These are phyloP conservation scores for Hanseniaspora occidentalis DNA, from an alignment of 805 yeast genomes.

Conservation along the genomic window DNA sequence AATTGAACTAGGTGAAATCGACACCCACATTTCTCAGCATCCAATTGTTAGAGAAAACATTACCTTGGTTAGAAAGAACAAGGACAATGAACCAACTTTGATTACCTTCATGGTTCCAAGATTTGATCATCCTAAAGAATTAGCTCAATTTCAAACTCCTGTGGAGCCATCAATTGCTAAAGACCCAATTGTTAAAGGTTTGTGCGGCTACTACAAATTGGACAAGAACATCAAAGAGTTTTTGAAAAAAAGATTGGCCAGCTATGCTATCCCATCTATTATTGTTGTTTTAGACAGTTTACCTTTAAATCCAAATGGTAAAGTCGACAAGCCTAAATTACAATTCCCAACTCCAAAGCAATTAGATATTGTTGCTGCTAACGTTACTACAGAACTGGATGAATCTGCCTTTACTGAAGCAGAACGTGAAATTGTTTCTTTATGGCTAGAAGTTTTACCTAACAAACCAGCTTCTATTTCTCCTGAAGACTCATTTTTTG, in stretches of 20 bases:
- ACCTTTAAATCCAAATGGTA: constrained; percentile 96
- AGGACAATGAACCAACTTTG: constrained; percentile 83
- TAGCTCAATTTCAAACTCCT: constrained; percentile 30
- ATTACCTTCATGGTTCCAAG: constrained; percentile 88
- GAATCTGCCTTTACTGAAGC: constrained; percentile 46
- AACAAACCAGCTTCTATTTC: constrained; percentile 67
- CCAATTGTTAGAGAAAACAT: constrained; percentile 84
- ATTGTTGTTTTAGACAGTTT: constrained; percentile 76
- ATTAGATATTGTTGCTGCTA: constrained; percentile 58
- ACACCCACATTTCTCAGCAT: constrained; percentile 92
- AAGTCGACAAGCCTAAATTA: constrained; percentile 91
- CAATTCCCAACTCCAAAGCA: constrained; percentile 92
- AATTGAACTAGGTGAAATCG: constrained; percentile 96
- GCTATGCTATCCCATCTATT: constrained; percentile 86
- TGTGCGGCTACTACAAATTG: constrained; percentile 62
- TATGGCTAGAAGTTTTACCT: constrained; percentile 83
- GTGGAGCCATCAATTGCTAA: constrained; percentile 28
- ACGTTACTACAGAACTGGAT: constrained; percentile 28
- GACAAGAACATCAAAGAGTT: constrained; percentile 72
- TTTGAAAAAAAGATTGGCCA: constrained; percentile 78
- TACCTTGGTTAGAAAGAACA: constrained; percentile 83
- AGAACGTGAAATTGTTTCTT: constrained; percentile 58
- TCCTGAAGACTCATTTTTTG: constrained; percentile 84
- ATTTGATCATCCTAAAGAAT: constrained; percentile 36
- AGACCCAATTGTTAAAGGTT: constrained; percentile 66